Evolutionary conservation across 2,329 filamentous ascomycete species (phyloP).

Genomic region (Aspergillus alliaceus): DNA sequence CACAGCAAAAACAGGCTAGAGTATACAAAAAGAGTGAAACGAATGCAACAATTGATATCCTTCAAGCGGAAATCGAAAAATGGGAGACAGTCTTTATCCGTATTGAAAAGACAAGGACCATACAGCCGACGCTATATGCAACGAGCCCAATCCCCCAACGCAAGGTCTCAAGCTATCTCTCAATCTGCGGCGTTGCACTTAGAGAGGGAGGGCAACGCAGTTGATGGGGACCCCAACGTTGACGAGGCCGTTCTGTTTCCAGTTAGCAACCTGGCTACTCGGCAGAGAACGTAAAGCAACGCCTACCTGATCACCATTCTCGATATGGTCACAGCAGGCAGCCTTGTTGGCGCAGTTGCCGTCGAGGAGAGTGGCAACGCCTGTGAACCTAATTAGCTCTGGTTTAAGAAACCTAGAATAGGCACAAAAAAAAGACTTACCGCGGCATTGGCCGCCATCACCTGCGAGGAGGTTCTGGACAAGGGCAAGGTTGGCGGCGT

Average conservation of each 20-base stretch:
- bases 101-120: neutral
- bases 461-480: neutral
- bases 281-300: neutral
- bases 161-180: neutral
- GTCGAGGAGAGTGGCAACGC: neutral
- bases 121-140: no score
- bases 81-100: no score
- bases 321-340: conserved; percentile 10
- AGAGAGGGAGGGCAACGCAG: neutral
- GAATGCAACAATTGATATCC: neutral
- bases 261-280: neutral
- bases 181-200: neutral
- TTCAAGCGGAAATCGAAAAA: neutral
- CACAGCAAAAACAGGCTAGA: neutral
- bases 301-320: neutral
- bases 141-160: neutral
- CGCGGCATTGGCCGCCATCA: neutral
- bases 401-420: neutral
- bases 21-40: neutral
- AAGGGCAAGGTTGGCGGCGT: neutral
- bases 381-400: neutral
- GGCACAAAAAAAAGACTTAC: neutral
- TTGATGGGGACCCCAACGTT: neutral
- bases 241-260: neutral
- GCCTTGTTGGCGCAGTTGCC: neutral